Base-by-base conservation (phyloP, 306 rosid genomes). In the Citrullus mucosospermus region DNA sequence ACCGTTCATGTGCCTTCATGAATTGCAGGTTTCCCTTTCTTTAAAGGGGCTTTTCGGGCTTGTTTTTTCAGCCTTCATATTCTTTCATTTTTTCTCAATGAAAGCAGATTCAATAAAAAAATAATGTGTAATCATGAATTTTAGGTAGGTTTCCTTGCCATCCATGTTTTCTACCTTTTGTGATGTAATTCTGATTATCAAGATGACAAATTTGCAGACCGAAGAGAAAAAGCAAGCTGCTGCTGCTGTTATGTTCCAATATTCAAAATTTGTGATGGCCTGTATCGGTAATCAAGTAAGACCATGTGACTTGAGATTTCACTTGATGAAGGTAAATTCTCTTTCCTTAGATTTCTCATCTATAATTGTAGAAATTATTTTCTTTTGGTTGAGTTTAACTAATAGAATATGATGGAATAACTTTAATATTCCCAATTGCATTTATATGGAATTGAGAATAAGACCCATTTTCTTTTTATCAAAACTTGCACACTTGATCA, bases 211-310 rank as follows among this genome's bases (percentile, higher is more conserved):
- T 79, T 81, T 87, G 76, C 82, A 95, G 99, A 76, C 44, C 11
- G 96, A 91, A 41, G 88, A 84, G 85, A 88, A 84, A 82, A 95
- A 91, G 87, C 93, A 92, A 86, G 93, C 93, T 69, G 93, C 97
- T 65, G 99, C 97, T 32, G 97, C 91, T 80, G 93, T 89, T 11
- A 75, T 92, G 88, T 91, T 83, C 84, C 87, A 88, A 36, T 91
- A 95, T 76, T 95, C 99, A 39, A 95, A 81, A 87, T 92, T 95
- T 85, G 97, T 84, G 69, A 85, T 92, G 89, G 96, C 90, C 0
- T 87, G 93, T 78, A 85, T 95, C 41, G 97, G 99, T 81, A 80
- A 82, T 80, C 91, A 80, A 83, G 88, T 84, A 62, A 91, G 90
- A 53, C 96, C 97, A 18, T 89, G 92, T 53, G 97, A 92, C 84